phyloP scores from a whole-genome alignment of 208 protist genomes.

The Leishmania tropica region DNA sequence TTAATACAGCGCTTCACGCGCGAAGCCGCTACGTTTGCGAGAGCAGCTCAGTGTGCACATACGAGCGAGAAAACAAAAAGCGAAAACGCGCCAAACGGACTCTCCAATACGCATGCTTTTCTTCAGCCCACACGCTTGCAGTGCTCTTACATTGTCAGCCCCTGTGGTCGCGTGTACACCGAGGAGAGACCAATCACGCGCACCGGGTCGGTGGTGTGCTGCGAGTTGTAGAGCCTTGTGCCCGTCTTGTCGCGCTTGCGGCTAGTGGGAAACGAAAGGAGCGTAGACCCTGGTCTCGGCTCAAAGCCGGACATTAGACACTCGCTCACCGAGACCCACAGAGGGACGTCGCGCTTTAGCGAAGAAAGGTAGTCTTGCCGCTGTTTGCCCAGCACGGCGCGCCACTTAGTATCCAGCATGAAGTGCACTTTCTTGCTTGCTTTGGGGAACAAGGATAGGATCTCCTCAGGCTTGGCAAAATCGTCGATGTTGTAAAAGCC shows the following conservation, averaged over 20 bases:
- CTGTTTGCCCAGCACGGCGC: slow-evolving; percentile 84
- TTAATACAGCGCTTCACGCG: neutral
- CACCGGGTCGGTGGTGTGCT: slow-evolving; percentile 87
- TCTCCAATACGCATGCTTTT: neutral
- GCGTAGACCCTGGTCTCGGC: slow-evolving; percentile 34
- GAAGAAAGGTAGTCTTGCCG: slow-evolving; percentile 73
- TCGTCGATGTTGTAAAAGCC: slow-evolving; percentile 91
- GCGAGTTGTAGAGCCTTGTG: slow-evolving; percentile 82
- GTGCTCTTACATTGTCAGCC: slow-evolving; percentile 46
- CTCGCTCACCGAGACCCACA: slow-evolving; percentile 91
- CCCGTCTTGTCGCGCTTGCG: slow-evolving; percentile 28
- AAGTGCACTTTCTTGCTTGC: slow-evolving; percentile 82
- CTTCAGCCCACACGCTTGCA: neutral
- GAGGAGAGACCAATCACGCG: slow-evolving; percentile 83
- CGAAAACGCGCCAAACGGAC: neutral
- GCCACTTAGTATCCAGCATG: slow-evolving; percentile 89
- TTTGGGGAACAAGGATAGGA: slow-evolving; percentile 86
- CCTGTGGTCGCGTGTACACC: slow-evolving; percentile 77
- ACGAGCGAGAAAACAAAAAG: slow-evolving; percentile 12
- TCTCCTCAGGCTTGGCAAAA: slow-evolving; percentile 64
- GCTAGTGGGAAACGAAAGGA: slow-evolving; percentile 43
- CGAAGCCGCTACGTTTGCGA: neutral
- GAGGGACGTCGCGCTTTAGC: slow-evolving; percentile 55
- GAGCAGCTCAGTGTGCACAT: slow-evolving; percentile 2
- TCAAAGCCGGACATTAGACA: slow-evolving; percentile 90